Base-by-base conservation (phyloP, 306 rosid species). In the Cucumis cinereus region DNA sequence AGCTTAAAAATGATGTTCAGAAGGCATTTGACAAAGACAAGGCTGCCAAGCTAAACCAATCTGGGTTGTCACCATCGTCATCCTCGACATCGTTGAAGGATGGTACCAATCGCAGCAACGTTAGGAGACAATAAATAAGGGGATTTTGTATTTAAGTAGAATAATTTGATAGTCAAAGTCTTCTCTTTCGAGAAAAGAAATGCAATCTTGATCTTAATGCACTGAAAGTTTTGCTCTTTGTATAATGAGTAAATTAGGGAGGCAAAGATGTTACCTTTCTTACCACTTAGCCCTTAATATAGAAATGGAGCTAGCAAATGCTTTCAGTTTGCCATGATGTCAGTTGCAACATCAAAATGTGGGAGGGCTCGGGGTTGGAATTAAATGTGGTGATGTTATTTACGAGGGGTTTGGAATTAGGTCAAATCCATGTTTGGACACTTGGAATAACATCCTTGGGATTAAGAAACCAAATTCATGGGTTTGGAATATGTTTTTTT, bases 21-120 rank as follows among this genome's bases (percentile, higher is more conserved):
- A 86, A 78, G 81, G 89, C 89, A 64, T 86, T 86, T 52, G 59
- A n/a, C 17, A 86, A 83, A 78, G 89, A 86, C 82, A 86, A 83
- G 77, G 89, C 87, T 3, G 89, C 85, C 7, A 79, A 78, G 74
- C 41, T 76, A 24, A 73, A 49, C 63, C 81, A 71, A 41, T 36
- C 77, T 22, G 78, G 79, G 17, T 64, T 80, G 77, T 81, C 85
- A 13, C 84, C 89, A 0, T 81, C 85, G 0, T 81, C 87, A 0
- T 81, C 86, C 5, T 63, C 88, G 0, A 50, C 86, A 4, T 76
- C 86, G 23, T 62, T 64, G n/a, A 82, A 70, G 72, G 62, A 56
- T 22, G 77, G 76, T 24, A 28, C 77, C 56, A 78, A 81, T 45
- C 77, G 35, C 33, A 20, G 73, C 13, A 78, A 50, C 64, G 64